Base-by-base conservation (phyloP, 2,329 filamentous ascomycete genomes). In the Decorospora gaudefroyi region DNA sequence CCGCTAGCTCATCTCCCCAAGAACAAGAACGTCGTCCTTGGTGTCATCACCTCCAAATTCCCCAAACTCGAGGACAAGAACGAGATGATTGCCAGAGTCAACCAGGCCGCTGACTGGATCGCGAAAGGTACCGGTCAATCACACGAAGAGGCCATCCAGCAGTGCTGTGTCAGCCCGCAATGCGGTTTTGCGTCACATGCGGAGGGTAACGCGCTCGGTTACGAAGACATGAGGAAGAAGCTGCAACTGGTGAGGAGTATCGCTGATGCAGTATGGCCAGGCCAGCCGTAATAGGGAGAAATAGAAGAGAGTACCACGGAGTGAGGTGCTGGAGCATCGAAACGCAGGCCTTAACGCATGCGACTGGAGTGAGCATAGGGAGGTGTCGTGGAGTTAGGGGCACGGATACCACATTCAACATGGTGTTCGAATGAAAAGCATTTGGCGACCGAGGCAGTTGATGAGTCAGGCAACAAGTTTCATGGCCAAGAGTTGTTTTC, bases 181-280 rank as follows among this genome's bases (percentile, higher is more conserved):
- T 70, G 68, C 31, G 68, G 68, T 5, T 70, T 70, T 68, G 87
- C 86, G 23, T 88, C 83, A 23, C 87, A 91, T 65, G 82, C 85
- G 55, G 83, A 80, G 59, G 87, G 87, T 0, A 90, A 91, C 63
- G 78, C 82, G 10, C 75, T 91, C 40, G 79, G 77, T 15, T 75
- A 82, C 51, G 80, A 87, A 31, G 86, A 87, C 50, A 85, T 90
- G 83, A 81, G 81, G 72, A 82, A 79, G 68, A 91, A 90, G 75
- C 71, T 91, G 60, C 75, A 79, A 54, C 72, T 91, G 38, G 85
- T 90, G 12, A 79, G 86, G 52, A 76, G 82, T 57, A 82, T 91
- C 59, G 86, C 87, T 2, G 80, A 90, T 62, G 81, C 85, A 60
- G 79, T 90, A 45, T 91, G 87, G 87, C 76, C 78, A 3, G 75